Base-by-base conservation (phyloP, 306 rosid species). In the Gynostemma pentaphyllum region DNA sequence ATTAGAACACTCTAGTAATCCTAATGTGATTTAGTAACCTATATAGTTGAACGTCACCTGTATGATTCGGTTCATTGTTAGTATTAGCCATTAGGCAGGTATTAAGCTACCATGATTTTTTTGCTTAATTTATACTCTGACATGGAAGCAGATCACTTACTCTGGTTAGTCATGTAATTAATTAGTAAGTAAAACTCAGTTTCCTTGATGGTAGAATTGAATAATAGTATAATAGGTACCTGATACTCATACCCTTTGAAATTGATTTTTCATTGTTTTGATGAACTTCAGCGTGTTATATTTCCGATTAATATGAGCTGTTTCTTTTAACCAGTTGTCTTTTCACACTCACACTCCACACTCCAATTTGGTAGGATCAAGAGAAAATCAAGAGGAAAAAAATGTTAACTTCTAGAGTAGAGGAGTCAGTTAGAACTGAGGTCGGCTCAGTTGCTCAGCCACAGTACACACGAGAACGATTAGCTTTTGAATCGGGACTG, bases 331-430 rank as follows among this genome's bases (percentile, higher is more conserved):
- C 2, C 4, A n/a, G 4, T 15, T 45, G 12, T 18, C 9, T 63
- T 32, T 50, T 7, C 34, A 32, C 26, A 18, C 64, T 13, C 34
- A 29, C 23, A n/a, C 48, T 62, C 28, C 24, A 66, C 57, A 60
- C 28, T 36, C 74, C 65, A 54, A 50, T 64, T 57, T 68, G 64
- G 27, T 72, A 86, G 96, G 95, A 84, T 54, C 87, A 79, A 59
- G 96, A 88, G 56, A 88, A 82, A 78, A 60, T 94, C 1, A 88
- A 68, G 83, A 86, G 87, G 87, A 88, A 79, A 75, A 94, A 81
- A 74, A 73, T 82, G 78, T 66, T 83, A 82, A 72, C 68, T 63
- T 67, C 86, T 26, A 79, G 59, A 87, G 65, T 61, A 64, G 97
- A 84, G 45, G 97, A 84, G 73, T 64, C 71, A 0, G 74, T 78